Evolutionary conservation across 2,329 filamentous ascomycete genomes (phyloP).

Genomic region (Hypoxylon sp.): DNA sequence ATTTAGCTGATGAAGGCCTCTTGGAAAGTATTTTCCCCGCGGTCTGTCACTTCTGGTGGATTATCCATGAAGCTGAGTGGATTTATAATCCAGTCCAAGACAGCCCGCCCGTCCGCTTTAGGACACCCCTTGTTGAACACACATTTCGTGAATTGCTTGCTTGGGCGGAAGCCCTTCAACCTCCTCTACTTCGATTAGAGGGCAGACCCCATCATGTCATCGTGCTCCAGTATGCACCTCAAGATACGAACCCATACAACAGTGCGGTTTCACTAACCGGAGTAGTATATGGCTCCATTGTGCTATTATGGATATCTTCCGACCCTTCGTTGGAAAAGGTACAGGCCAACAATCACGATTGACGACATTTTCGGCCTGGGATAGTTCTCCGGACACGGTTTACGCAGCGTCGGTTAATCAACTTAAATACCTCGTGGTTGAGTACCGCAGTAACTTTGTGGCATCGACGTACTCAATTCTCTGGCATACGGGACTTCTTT

Average conservation of each 20-base stretch:
- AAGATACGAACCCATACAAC: neutral
- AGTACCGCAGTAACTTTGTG: conserved; percentile 54
- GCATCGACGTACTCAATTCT: conserved; percentile 57
- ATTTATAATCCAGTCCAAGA: conserved; percentile 49
- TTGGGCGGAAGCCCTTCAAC: conserved; percentile 56
- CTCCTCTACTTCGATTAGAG: conserved; percentile 47
- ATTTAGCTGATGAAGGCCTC: neutral
- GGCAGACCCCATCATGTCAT: conserved; percentile 55
- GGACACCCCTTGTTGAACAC: conserved; percentile 54
- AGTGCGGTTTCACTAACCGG: conserved; percentile 1
- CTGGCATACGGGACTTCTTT: conserved; percentile 60
- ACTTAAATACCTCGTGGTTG: conserved; percentile 57
- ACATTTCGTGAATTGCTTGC: conserved; percentile 59
- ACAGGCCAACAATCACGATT: conserved; percentile 32
- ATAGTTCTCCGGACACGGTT: conserved; percentile 52
- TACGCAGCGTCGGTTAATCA: conserved; percentile 57
- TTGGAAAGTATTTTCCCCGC: conserved; percentile 51
- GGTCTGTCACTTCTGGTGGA: conserved; percentile 57
- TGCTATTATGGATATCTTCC: conserved; percentile 57
- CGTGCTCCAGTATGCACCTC: conserved; percentile 56
- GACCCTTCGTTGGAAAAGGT: conserved; percentile 47
- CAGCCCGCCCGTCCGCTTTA: conserved; percentile 31
- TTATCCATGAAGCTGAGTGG: conserved; percentile 54
- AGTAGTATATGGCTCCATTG: conserved; percentile 59
- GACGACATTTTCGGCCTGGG: conserved; percentile 53